Base-by-base conservation (phyloP, 768 basidiomycete genomes). In the Calvatia gigantea region DNA sequence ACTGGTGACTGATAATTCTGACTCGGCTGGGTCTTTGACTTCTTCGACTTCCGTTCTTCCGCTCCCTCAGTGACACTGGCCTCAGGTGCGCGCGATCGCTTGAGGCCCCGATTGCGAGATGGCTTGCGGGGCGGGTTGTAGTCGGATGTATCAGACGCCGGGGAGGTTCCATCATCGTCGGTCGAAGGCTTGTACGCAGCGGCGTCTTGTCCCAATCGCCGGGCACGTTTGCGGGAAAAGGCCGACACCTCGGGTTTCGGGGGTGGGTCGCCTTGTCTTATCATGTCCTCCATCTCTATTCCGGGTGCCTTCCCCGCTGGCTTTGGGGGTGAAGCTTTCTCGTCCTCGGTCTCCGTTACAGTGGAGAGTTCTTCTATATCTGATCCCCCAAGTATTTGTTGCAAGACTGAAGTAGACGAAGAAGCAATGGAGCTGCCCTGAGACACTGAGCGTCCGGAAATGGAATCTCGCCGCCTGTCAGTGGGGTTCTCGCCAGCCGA, bases 11-110 rank as follows among this genome's bases (percentile, higher is more conserved):
- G 62, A 48, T n/a, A n/a, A n/a, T 6, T 60, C 59, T 17, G 28
- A 41, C 39, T 51, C 25, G 12, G 56, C 61, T 44, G 58, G 29
- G 66, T 67, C 60, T 67, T 76, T 50, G 67, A 62, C 55, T 68
- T 74, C 63, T 76, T 79, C 25, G 59, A 45, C 51, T 67, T 72
- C 37, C 71, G 67, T 42, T 61, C 59, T 7, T 70, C 67, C 15
- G 53, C 65, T 5, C 69, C 70, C 28, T 62, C 61, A 9, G 52
- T 54, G 6, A 60, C 48, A 19, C 58, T 47, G 19, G 64, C 60
- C 27, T 73, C 71, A 44, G 67, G 65, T 15, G 69, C 66, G 28
- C 72, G 66, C 6, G 65, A 65, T 38, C 75, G 65, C 60, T 79
- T 78, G 33, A 74, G 51, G 29, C 71, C 71, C 5, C 69, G 68